Evolutionary conservation across 2,329 filamentous ascomycete genomes (phyloP).

Genomic region (Xylaria sp.): DNA sequence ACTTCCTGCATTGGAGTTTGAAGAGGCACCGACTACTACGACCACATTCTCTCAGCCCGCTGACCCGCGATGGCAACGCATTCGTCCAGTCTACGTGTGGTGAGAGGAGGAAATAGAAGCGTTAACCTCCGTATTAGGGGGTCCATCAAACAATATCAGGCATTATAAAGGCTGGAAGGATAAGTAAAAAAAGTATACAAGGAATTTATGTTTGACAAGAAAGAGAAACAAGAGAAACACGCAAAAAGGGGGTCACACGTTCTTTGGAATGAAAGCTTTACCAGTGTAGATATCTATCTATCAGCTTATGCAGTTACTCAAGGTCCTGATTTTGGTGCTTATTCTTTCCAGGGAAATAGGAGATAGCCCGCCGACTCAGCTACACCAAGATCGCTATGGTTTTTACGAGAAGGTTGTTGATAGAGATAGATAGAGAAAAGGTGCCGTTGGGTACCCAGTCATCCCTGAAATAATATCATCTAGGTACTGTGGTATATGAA

Average conservation of each 20-base stretch:
- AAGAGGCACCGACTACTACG: slow-evolving; percentile 24
- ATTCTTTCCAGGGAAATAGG: slow-evolving; percentile 1
- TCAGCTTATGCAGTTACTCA: slow-evolving; percentile 15
- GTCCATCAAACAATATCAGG: slow-evolving; percentile 8
- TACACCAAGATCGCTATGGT: background rate
- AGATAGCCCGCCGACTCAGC: slow-evolving; percentile 3
- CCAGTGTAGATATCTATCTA: slow-evolving; percentile 23
- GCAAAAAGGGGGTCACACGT: slow-evolving; percentile 12
- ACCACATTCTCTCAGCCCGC: background rate
- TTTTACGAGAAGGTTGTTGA: slow-evolving; percentile 3
- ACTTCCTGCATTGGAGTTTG: slow-evolving; percentile 19
- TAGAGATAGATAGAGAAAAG: background rate
- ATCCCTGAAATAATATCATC: no score
- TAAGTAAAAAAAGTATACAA: slow-evolving; percentile 5
- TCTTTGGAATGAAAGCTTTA: slow-evolving; percentile 28
- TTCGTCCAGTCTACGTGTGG: slow-evolving; percentile 29
- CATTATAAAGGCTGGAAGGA: slow-evolving; percentile 4
- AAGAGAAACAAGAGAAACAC: background rate
- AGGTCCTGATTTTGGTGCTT: background rate
- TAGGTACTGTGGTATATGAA: background rate
- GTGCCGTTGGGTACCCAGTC: no score
- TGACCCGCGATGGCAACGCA: slow-evolving; percentile 26
- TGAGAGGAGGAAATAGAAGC: slow-evolving; percentile 3
- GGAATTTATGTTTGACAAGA: slow-evolving; percentile 12
- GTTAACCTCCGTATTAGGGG: background rate